These are phyloP conservation scores for Globisporangium irregulare DNA, from an alignment of 352 stramenopile genomes.

Conservation along the genomic window DNA sequence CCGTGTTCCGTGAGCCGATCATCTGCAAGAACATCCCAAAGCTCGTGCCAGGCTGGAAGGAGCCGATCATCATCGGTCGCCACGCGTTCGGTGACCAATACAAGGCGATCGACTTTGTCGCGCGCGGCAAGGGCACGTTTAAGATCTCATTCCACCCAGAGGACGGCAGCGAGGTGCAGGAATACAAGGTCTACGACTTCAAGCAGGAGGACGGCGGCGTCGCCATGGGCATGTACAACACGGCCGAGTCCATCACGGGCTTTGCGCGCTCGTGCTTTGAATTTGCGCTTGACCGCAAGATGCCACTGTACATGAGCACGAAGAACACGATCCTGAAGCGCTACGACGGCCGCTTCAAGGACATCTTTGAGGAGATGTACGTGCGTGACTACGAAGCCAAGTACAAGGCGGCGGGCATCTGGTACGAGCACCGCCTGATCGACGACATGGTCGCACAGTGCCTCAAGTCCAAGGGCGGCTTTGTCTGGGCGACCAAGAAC, in stretches of 20 bases:
- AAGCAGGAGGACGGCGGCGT: slow-evolving; percentile 60
- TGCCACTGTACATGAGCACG: slow-evolving; percentile 84
- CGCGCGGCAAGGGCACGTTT: slow-evolving; percentile 66
- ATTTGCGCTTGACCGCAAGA: slow-evolving; percentile 60
- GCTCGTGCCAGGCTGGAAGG: slow-evolving; percentile 83
- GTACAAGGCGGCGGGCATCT: slow-evolving; percentile 72
- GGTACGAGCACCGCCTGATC: slow-evolving; percentile 86
- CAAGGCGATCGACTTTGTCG: slow-evolving; percentile 83
- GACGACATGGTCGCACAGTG: slow-evolving; percentile 90
- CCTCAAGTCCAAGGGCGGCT: slow-evolving; percentile 87
- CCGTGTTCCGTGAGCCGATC: slow-evolving; percentile 89
- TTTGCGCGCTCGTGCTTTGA: slow-evolving; percentile 67
- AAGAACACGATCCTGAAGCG: slow-evolving; percentile 92
- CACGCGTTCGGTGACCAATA: slow-evolving; percentile 90
- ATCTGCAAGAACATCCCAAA: slow-evolving; percentile 84
- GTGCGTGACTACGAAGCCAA: slow-evolving; percentile 67
- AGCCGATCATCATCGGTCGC: slow-evolving; percentile 84
- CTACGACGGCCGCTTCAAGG: slow-evolving; percentile 87
- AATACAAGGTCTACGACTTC: slow-evolving; percentile 87
- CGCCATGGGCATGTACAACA: slow-evolving; percentile 90
- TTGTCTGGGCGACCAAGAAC: slow-evolving; percentile 92
- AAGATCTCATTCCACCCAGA: slow-evolving; percentile 73
- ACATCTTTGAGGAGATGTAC: slow-evolving; percentile 90
- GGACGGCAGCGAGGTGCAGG: slow-evolving; percentile 43
- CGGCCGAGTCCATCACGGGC: slow-evolving; percentile 70